Evolutionary conservation across 2,329 filamentous ascomycete genomes (phyloP).

Genomic region (Lachnellula cervina): DNA sequence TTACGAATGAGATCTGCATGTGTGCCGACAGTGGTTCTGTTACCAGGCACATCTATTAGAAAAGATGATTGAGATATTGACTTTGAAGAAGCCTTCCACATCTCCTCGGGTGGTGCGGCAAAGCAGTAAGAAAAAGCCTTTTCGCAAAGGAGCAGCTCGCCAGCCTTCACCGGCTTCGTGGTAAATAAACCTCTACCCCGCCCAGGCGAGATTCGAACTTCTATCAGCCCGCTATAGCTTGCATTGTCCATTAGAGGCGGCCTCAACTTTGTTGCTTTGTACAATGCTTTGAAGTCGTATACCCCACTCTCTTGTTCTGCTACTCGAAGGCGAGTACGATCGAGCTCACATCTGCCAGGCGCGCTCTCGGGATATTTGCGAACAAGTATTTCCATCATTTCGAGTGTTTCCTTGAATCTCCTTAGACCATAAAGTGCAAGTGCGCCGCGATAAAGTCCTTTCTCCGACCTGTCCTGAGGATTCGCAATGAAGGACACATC

Average conservation of each 20-base stretch:
- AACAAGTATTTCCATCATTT: background rate
- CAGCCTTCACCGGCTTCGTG: background rate
- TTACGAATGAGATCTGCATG: background rate
- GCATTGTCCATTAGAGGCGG: background rate
- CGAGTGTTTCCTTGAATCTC: background rate
- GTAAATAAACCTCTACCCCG: background rate
- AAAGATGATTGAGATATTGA: background rate
- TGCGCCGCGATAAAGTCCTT: constrained; percentile 10
- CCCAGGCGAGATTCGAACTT: background rate
- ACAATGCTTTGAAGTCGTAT: constrained; percentile 1
- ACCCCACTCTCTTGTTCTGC: background rate
- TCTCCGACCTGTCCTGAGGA: constrained; percentile 21
- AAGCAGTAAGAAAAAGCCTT: background rate
- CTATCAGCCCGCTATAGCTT: background rate
- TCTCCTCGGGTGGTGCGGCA: background rate
- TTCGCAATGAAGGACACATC: constrained; percentile 21
- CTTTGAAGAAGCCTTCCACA: background rate
- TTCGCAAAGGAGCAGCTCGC: constrained; percentile 1
- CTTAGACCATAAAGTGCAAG: constrained; percentile 8
- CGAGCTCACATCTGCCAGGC: background rate
- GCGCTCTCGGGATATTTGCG: background rate
- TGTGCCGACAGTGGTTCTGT: background rate
- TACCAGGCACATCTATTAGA: background rate
- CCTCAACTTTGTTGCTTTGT: background rate
- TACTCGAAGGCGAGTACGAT: background rate